These are phyloP conservation scores for Candida quercuum DNA, from an alignment of 805 yeast species.

Conservation along the genomic window DNA sequence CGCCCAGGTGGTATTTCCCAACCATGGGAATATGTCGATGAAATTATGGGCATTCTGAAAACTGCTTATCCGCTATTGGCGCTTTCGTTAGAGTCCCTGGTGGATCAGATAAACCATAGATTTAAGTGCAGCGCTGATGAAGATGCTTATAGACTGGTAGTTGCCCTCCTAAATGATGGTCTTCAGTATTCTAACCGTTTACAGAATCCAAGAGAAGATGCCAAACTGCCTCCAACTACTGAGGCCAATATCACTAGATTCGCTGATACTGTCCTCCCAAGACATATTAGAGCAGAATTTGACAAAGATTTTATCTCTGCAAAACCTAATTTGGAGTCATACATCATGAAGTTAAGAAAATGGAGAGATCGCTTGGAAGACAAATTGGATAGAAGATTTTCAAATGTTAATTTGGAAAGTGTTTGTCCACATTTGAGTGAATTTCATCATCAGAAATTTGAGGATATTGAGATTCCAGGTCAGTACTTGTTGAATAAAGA, in stretches of 20 bases:
- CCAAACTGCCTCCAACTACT: slow-evolving; percentile 84
- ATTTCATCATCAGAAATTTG: slow-evolving; percentile 97
- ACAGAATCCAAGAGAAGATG: slow-evolving; percentile 83
- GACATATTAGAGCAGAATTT: slow-evolving; percentile 82
- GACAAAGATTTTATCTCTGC: slow-evolving; percentile 84
- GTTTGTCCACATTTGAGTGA: slow-evolving; percentile 93
- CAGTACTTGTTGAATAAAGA: slow-evolving; percentile 88
- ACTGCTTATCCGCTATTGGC: slow-evolving; percentile 96
- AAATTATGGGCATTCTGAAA: slow-evolving; percentile 89
- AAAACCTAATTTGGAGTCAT: slow-evolving; percentile 84
- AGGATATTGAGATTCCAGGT: slow-evolving; percentile 96
- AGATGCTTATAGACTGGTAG: slow-evolving; percentile 90
- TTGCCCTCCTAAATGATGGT: slow-evolving; percentile 90
- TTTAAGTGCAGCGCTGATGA: slow-evolving; percentile 94
- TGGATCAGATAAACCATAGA: slow-evolving; percentile 90
- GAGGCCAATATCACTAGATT: slow-evolving; percentile 83
- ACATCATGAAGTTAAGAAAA: slow-evolving; percentile 72
- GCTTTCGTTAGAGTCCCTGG: slow-evolving; percentile 86
- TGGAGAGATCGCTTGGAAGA: slow-evolving; percentile 95
- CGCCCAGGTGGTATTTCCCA: slow-evolving; percentile 39
- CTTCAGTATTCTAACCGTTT: slow-evolving; percentile 83
- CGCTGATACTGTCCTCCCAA: slow-evolving; percentile 90
- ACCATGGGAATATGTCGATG: slow-evolving; percentile 92
- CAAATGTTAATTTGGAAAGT: slow-evolving; percentile 77
- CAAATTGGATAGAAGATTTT: slow-evolving; percentile 79